These are phyloP conservation scores for Rhizopogon vinicolor DNA, from an alignment of 768 basidiomycete species.

Conservation along the genomic window DNA sequence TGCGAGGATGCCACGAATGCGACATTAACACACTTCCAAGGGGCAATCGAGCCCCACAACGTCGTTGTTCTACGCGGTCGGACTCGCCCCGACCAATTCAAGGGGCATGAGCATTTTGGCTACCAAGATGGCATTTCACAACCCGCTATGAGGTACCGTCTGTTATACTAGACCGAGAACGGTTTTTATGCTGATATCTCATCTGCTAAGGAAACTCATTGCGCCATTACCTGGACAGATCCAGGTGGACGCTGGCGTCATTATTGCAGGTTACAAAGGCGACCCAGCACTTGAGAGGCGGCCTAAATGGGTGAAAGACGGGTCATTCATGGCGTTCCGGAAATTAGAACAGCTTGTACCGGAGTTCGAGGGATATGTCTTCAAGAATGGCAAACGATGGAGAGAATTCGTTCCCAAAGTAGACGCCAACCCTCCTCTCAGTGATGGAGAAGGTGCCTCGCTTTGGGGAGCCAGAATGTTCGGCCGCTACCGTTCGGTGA, in stretches of 20 bases:
- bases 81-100: slow-evolving; percentile 34
- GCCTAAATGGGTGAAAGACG: slow-evolving; percentile 44
- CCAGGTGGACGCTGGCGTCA: slow-evolving; percentile 36
- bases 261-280: slow-evolving; percentile 41
- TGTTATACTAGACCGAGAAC: slow-evolving; percentile 19
- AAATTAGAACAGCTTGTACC: slow-evolving; percentile 49
- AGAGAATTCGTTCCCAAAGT: slow-evolving; percentile 16
- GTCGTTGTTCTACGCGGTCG: slow-evolving; percentile 25
- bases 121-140: slow-evolving; percentile 51
- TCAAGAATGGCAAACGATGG: slow-evolving; percentile 18
- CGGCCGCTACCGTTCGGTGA: slow-evolving; percentile 54
- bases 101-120: slow-evolving; percentile 49
- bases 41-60: neutral
- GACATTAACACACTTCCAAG: neutral
- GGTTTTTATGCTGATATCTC: slow-evolving; percentile 21
- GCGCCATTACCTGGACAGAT: slow-evolving; percentile 27
- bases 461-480: slow-evolving; percentile 50
- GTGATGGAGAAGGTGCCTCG: slow-evolving; percentile 36
- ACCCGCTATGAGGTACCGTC: slow-evolving; percentile 29
- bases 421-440: slow-evolving; percentile 16
- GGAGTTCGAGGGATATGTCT: slow-evolving; percentile 45
- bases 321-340: slow-evolving; percentile 49
- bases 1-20: neutral
- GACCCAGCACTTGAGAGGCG: slow-evolving; percentile 26
- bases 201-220: slow-evolving; percentile 11